A percentile compares a stretch with the other conserved stretches of the same genome.
These are phyloP conservation scores for Calocera cornea DNA, from an alignment of 768 basidiomycete genomes.

Conservation along the genomic window DNA sequence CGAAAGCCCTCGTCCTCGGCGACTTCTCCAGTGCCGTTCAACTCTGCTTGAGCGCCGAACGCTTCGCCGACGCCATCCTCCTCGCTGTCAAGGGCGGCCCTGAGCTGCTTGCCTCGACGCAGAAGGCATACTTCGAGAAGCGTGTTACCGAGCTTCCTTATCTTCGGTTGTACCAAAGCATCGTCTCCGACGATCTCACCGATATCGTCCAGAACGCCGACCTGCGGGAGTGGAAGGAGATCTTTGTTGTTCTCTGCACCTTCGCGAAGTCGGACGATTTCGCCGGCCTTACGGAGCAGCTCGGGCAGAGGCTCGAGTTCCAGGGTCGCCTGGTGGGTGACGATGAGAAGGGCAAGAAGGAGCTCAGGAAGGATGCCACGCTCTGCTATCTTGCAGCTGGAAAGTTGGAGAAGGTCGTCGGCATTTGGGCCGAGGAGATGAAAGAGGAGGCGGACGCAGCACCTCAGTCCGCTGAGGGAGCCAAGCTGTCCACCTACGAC, in stretches of 20 bases:
- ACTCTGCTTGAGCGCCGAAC: slow-evolving; percentile 73
- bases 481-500: slow-evolving; percentile 44
- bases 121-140: slow-evolving; percentile 85
- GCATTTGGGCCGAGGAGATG: slow-evolving; percentile 86
- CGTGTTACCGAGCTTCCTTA: slow-evolving; percentile 66
- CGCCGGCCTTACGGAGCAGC: slow-evolving; percentile 72
- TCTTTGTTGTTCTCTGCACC: slow-evolving; percentile 91
- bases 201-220: slow-evolving; percentile 97
- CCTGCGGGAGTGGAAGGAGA: slow-evolving; percentile 86
- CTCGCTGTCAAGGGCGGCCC: slow-evolving; percentile 84
- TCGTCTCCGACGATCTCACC: slow-evolving; percentile 79
- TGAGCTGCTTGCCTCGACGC: slow-evolving; percentile 73
- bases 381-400: slow-evolving; percentile 88
- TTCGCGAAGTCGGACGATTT: slow-evolving; percentile 82
- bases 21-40: slow-evolving; percentile 88
- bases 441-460: slow-evolving; percentile 62
- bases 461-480: slow-evolving; percentile 27
- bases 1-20: slow-evolving; percentile 88
- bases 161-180: slow-evolving; percentile 85
- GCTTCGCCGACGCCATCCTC: slow-evolving; percentile 89
- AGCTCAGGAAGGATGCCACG: slow-evolving; percentile 74
- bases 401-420: slow-evolving; percentile 71
- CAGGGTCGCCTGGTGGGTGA: slow-evolving; percentile 46
- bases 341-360: slow-evolving; percentile 32
- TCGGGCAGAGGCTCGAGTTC: slow-evolving; percentile 82